A percentile compares a stretch with the other conserved stretches of the same genome.
These are phyloP conservation scores for Trapa incisa DNA, from an alignment of 345 rosid species.

Conservation along the genomic window DNA sequence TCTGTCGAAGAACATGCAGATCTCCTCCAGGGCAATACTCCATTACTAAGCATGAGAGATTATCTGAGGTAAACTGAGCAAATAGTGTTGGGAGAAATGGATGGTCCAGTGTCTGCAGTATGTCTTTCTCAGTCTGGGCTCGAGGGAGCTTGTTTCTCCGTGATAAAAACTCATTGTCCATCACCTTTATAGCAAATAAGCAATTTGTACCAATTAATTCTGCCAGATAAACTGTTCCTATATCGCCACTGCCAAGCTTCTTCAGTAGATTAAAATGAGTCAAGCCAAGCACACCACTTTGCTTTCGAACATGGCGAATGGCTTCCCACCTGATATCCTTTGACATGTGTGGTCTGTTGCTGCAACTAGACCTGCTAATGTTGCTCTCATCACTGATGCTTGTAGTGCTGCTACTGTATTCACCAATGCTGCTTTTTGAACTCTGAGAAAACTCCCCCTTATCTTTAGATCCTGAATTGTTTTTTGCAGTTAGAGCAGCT, in stretches of 20 bases:
- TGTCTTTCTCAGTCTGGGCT: slow-evolving; percentile 82
- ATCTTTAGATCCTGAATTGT: slow-evolving; percentile 35
- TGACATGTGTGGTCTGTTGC: slow-evolving; percentile 92
- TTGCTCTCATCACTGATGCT: slow-evolving; percentile 78
- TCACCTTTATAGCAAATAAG: slow-evolving; percentile 83
- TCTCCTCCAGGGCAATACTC: slow-evolving; percentile 98
- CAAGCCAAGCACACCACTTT: slow-evolving; percentile 50
- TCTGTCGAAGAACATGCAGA: slow-evolving; percentile 83
- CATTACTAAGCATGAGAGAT: slow-evolving; percentile 79
- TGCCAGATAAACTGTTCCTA: slow-evolving; percentile 87
- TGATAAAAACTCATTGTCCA: slow-evolving; percentile 80
- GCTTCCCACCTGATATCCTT: slow-evolving; percentile 86
- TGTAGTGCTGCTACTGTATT: slow-evolving; percentile 58
- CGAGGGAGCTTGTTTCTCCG: slow-evolving; percentile 83
- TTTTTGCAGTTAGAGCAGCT: slow-evolving; percentile 23
- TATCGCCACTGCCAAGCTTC: slow-evolving; percentile 95
- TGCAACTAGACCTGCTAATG: slow-evolving; percentile 66
- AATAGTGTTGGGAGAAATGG: slow-evolving; percentile 87
- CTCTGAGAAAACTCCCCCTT: slow-evolving; percentile 76
- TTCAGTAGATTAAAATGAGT: slow-evolving; percentile 68
- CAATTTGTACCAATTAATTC: slow-evolving; percentile 61
- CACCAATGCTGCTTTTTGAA: slow-evolving; percentile 73
- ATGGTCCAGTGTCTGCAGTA: slow-evolving; percentile 76
- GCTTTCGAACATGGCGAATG: slow-evolving; percentile 39
- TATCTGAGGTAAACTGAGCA: slow-evolving; percentile 71